Percentiles rank a stretch among this genome's conserved stretches.
These are phyloP conservation scores for Colletotrichum sidae DNA, from an alignment of 2,329 filamentous ascomycete species.

Conservation along the genomic window DNA sequence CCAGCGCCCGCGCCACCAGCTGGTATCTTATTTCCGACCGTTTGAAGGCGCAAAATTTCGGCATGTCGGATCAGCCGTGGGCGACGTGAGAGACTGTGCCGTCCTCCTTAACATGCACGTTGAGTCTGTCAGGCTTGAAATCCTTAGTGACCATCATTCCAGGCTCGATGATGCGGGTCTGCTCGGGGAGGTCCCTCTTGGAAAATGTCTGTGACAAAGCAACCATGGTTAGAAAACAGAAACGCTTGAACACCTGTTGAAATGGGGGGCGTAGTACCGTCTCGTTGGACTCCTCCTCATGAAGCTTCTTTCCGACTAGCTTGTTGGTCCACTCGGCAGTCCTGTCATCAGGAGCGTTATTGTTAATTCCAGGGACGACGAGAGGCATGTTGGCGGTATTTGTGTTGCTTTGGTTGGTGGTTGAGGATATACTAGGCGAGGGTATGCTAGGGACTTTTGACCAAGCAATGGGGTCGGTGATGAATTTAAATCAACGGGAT, in stretches of 20 bases:
- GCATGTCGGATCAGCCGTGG: constrained; percentile 57
- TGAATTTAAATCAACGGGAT: constrained; percentile 17
- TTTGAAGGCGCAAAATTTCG: not conserved
- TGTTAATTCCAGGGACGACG: constrained; percentile 69
- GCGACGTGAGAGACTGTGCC: constrained; percentile 70
- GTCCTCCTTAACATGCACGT: constrained; percentile 69
- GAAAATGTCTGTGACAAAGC: constrained; percentile 63
- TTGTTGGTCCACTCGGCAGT: constrained; percentile 71
- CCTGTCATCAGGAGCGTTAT: constrained; percentile 55
- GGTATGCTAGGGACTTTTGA: not conserved
- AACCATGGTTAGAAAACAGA: not conserved
- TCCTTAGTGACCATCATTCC: constrained; percentile 70
- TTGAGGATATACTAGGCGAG: not conserved
- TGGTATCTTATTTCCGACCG: no score
- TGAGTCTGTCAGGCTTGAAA: constrained; percentile 64
- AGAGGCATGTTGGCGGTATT: constrained; percentile 67
- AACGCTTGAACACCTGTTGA: not conserved
- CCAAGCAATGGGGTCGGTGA: not conserved
- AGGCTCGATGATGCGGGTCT: constrained; percentile 67
- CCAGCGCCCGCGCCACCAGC: not conserved
- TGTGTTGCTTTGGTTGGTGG: not conserved
- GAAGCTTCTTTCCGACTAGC: constrained; percentile 72
- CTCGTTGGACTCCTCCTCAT: constrained; percentile 61
- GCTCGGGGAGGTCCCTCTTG: constrained; percentile 68
- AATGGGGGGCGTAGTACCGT: constrained; percentile 55